Evolutionary conservation across 2,329 filamentous ascomycete species (phyloP), one percentile per base, ranked within the genome.

Genomic region (Fusarium tricinctum): DNA sequence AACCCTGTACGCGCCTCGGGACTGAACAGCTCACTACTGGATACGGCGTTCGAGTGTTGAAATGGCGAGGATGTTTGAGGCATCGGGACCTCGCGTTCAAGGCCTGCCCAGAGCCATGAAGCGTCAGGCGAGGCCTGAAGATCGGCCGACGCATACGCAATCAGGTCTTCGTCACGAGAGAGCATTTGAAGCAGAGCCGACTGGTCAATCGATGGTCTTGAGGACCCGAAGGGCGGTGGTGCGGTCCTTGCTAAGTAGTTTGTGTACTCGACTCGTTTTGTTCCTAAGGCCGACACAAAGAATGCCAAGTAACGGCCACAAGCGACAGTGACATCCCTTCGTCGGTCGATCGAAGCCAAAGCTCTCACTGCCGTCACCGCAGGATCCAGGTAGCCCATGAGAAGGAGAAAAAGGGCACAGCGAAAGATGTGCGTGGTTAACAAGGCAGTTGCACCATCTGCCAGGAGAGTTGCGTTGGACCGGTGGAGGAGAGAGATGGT

Each of bases 381-480:
- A 3, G 89, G 85, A 6, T 91, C 87, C 74, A 91, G 92, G 51
- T 93, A 90, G 42, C 90, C 90, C 1, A 88, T 87, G 51, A 97
- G 88, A 22, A 95, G 86, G 6, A 97, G 83, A 58, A 97, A 89
- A 1, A 98, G 84, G 3, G 92, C 86, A 74, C 92, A 97, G 22
- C 95, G 91, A 88, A 97, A 97, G 44, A 97, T 85, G 76, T 98
- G 96, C 15, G 88, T 89, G 58, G 93, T 92, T 10, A 97, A 84
- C 70, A 95, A 87, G 6, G 91, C 88, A 2, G 91, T 93, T 5
- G 93, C 89, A 13, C 89, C 88, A 33, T 89, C 87, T 6, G 88
- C 85, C 23, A 74, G 51, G 2, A 94, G 82, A 12, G 86, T 83
- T 5, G 85, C 81, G 26, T 86, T 86, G 76, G 82, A 84, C 49